Evolutionary conservation across 2,329 filamentous ascomycete genomes (phyloP).

Genomic region (Diaporthe citri): DNA sequence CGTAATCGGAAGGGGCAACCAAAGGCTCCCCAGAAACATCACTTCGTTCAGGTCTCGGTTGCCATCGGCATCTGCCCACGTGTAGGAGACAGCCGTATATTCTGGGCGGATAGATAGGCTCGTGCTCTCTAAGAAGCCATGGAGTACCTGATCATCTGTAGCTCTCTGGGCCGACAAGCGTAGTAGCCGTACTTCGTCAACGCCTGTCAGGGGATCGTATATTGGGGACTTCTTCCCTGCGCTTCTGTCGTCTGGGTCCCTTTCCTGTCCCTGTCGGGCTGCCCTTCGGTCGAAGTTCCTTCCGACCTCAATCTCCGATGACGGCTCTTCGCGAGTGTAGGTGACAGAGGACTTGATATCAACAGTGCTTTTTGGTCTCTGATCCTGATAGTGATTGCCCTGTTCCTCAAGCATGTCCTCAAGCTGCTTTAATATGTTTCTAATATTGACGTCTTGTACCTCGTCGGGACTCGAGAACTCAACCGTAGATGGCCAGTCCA

Average conservation of each 20-base stretch:
- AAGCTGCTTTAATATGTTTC: background rate
- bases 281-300: accelerated
- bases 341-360: background rate
- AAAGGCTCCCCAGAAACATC: background rate
- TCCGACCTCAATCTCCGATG: background rate
- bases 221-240: background rate
- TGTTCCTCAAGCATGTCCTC: background rate
- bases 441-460: background rate
- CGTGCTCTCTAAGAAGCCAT: background rate
- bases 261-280: background rate
- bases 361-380: too few species aligned
- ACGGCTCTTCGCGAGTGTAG: background rate
- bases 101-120: background rate
- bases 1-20: background rate
- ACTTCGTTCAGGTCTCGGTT: background rate
- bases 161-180: background rate
- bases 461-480: background rate
- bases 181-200: background rate
- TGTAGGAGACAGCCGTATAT: background rate
- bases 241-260: too few species aligned
- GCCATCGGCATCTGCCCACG: background rate
- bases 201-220: background rate
- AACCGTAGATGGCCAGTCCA: background rate
- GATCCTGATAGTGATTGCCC: background rate
- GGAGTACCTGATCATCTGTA: background rate